Evolutionary conservation across 2,329 filamentous ascomycete species (phyloP).

Genomic region (Monilinia fructicola): DNA sequence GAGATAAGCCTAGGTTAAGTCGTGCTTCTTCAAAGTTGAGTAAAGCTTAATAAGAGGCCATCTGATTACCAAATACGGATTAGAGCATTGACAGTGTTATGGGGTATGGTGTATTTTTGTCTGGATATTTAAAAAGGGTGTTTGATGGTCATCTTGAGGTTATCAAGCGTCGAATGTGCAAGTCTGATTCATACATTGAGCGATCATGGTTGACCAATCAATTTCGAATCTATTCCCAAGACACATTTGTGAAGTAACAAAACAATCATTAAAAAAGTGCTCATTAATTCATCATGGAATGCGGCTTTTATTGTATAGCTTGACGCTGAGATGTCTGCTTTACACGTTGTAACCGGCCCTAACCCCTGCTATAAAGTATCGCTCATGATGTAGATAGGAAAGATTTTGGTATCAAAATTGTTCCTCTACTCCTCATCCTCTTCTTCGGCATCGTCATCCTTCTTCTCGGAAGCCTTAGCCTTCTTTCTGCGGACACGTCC

Average conservation of each 20-base stretch:
- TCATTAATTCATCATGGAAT: slow-evolving; percentile 23
- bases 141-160: too few relatives aligned
- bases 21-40: too few relatives aligned
- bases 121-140: too few relatives aligned
- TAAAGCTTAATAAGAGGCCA: too few relatives aligned
- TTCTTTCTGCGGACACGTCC: slow-evolving; percentile 99
- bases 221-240: too few relatives aligned
- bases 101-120: too few relatives aligned
- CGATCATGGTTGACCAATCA: not conserved
- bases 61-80: too few relatives aligned
- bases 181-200: not conserved
- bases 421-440: slow-evolving; percentile 67
- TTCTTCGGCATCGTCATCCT: slow-evolving; percentile 75
- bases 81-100: too few relatives aligned
- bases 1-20: not conserved
- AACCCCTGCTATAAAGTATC: slow-evolving; percentile 9
- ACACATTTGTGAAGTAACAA: not conserved
- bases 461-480: slow-evolving; percentile 91
- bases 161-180: not conserved
- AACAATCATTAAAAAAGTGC: slow-evolving; percentile 15
- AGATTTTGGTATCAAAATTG: slow-evolving; percentile 41
- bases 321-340: slow-evolving; percentile 22
- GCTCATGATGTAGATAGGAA: slow-evolving; percentile 11
- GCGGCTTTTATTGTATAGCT: slow-evolving; percentile 21
- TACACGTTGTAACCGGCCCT: slow-evolving; percentile 20